phyloP scores from a whole-genome alignment of 164 flowering plant species.

The Cinnamomum micranthum region DNA sequence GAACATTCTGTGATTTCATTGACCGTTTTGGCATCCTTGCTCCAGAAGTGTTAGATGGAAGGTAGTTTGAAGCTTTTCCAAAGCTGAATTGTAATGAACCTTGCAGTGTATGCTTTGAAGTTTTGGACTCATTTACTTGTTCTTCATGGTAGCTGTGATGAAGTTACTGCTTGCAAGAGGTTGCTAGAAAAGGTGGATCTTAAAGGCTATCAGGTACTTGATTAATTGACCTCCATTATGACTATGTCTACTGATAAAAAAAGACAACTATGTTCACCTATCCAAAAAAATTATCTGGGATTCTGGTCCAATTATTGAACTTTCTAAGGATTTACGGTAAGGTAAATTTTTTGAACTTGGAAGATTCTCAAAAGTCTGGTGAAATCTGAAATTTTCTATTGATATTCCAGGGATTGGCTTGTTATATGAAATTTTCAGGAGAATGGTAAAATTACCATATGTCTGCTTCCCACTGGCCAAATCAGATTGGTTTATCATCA shows the following conservation, averaged over 20 bases:
- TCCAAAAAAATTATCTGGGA: no score
- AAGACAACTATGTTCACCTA: no score
- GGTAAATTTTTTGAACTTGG: no score
- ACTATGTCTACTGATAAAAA: not conserved
- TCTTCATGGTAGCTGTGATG: slow-evolving; percentile 58
- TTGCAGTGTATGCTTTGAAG: not conserved
- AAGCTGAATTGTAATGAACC: not conserved
- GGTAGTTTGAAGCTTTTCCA: slow-evolving; percentile 37
- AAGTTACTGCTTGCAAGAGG: slow-evolving; percentile 66
- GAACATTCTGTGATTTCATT: slow-evolving; percentile 75
- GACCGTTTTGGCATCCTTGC: slow-evolving; percentile 90
- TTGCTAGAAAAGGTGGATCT: slow-evolving; percentile 80
- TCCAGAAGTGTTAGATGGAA: slow-evolving; percentile 75
- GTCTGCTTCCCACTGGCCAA: not conserved
- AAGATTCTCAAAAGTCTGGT: no score
- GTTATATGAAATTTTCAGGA: no score
- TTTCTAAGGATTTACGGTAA: no score
- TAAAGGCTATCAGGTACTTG: slow-evolving; percentile 86
- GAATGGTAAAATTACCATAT: not conserved
- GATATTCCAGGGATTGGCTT: no score
- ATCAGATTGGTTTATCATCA: not conserved
- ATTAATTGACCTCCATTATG: not conserved
- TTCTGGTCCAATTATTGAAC: no score
- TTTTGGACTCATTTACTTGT: not conserved
- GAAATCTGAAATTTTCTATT: no score